Evolutionary conservation across 441 rosid genomes (phyloP).

Genomic region (Cnidoscolus chayamansa): DNA sequence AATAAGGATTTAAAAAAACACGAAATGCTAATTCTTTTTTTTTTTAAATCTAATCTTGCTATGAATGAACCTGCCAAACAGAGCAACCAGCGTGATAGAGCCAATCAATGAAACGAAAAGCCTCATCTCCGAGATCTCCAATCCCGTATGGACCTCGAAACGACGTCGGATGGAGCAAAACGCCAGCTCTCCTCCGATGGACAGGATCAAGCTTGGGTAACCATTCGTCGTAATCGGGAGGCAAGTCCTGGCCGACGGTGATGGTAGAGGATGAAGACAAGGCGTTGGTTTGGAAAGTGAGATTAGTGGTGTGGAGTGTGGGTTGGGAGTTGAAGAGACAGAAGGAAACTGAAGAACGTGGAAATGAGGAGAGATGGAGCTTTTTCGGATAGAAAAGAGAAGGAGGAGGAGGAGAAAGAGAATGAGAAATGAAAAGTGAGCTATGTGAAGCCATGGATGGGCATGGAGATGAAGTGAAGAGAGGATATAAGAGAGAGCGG

Average conservation of each 20-base stretch:
- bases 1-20: background rate
- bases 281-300: conserved; percentile 22
- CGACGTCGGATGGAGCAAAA: conserved; percentile 94
- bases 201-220: conserved; percentile 42
- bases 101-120: conserved; percentile 83
- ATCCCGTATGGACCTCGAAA: conserved; percentile 75
- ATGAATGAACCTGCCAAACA: conserved; percentile 72
- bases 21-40: background rate
- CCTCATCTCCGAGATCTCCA: conserved; percentile 83
- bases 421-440: conserved; percentile 29
- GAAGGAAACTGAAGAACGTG: conserved; percentile 6
- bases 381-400: conserved; percentile 17
- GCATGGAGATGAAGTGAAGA: background rate
- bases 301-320: conserved; percentile 9
- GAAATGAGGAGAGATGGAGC: conserved; percentile 12
- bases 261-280: conserved; percentile 24
- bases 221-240: conserved; percentile 56
- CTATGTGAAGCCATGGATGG: conserved; percentile 35
- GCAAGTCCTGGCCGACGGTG: conserved; percentile 61
- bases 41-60: background rate
- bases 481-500: background rate
- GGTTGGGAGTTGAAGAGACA: conserved; percentile 21
- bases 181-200: conserved; percentile 69
- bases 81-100: conserved; percentile 79
- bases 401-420: background rate